Base-by-base conservation (phyloP, 805 yeast species). In the Candida tammaniensis region DNA sequence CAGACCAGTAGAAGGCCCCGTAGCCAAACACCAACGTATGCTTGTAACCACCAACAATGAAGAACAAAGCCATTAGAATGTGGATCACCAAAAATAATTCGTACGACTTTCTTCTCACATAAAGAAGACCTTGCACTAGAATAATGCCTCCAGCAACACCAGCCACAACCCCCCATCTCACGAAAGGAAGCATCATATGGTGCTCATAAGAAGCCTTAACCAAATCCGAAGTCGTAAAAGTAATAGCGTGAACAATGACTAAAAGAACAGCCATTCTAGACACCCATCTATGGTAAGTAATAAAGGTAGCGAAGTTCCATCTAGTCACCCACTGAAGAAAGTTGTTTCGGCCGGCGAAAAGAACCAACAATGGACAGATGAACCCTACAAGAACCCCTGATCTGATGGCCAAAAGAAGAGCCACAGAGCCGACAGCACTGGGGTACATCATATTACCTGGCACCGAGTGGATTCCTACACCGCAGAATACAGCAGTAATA, bases 281-380 rank as follows among this genome's bases (percentile, higher is more conserved):
- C 7, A 76, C 42, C 59, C 82, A 79, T 33, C 81, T 67, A 51
- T 80, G 86, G 47, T 70, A 74, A 19, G 73, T 59, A 29, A 78
- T 62, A 49, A 76, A 80, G 15, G 80, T 65, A 0, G 80, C 57
- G 36, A 44, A 66, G 36, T 49, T 64, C 66, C 57, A 61, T 32
- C 89, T 86, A 0, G 89, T 74, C 2, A 80, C 35, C 51, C 60
- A 61, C 40, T 74, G 70, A 44, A 83, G 61, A 16, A 85, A 75
- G 47, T 82, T 85, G 54, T 84, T 85, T 46, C 93, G 64, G 14
- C 82, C 81, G 4, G 86, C 88, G 55, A 84, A 80, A 32, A 82
- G 54, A 38, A 75, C 72, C 10, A 78, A 54, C 7, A 75, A 56
- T 1, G 91, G 89, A 37, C 78, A 64, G 22, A 76, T 36, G 31